A percentile compares a stretch with the other conserved stretches of the same genome.
phyloP scores from a whole-genome alignment of 352 stramenopile species.

The Globisporangium alternatum region DNA sequence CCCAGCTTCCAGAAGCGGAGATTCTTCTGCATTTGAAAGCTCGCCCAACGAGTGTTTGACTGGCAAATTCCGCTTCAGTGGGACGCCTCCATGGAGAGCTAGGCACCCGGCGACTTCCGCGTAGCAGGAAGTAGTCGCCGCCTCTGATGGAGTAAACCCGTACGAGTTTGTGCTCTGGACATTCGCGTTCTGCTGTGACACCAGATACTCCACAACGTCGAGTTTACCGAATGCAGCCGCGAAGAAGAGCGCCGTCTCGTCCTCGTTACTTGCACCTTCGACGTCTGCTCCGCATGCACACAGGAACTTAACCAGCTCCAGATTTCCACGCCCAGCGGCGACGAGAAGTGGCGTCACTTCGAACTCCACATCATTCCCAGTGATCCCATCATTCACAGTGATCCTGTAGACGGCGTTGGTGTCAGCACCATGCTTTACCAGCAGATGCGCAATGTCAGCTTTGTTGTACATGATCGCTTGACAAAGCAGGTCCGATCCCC shows the following conservation, averaged over 20 bases:
- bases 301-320: neutral
- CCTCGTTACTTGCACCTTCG: neutral
- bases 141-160: neutral
- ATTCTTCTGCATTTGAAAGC: no score
- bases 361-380: neutral
- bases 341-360: neutral
- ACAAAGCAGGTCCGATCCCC: neutral
- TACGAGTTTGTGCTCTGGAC: neutral
- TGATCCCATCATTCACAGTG: neutral
- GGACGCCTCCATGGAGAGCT: neutral
- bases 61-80: neutral
- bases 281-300: conserved; percentile 2
- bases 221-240: neutral
- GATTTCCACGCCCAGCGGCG: neutral
- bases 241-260: conserved; percentile 10
- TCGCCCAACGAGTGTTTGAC: neutral
- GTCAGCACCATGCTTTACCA: neutral
- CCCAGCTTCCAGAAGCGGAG: no score
- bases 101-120: neutral
- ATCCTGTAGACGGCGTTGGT: neutral
- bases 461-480: neutral
- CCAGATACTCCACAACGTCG: neutral
- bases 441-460: neutral
- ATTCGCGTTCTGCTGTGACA: neutral
- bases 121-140: neutral